phyloP scores from a whole-genome alignment of 1,284 basidiomycete genomes.

The Malassezia yamatoensis region DNA sequence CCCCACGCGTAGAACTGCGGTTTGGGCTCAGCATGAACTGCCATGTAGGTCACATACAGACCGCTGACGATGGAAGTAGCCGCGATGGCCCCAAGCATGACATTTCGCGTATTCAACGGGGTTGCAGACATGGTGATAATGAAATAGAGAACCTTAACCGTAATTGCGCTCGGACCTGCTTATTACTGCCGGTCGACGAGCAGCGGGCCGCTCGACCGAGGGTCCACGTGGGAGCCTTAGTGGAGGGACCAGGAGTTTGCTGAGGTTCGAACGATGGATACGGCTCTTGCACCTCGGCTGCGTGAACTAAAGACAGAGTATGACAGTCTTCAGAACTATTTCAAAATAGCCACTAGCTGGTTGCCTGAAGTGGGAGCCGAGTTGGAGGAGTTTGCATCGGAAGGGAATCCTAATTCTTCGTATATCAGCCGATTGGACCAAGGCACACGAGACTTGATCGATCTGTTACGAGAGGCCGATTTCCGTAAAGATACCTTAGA shows the following conservation, averaged over 20 bases:
- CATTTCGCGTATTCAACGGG: neutral
- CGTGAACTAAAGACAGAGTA: constrained; percentile 8
- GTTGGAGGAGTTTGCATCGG: constrained; percentile 10
- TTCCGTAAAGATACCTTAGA: constrained; percentile 19
- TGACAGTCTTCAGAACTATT: neutral
- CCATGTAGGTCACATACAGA: constrained; percentile 1
- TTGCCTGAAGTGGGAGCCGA: constrained; percentile 12
- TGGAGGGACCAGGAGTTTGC: neutral
- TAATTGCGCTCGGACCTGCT: neutral
- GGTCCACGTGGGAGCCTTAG: neutral
- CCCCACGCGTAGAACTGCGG: neutral
- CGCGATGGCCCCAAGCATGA: neutral
- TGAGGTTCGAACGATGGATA: constrained; percentile 3
- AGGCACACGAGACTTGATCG: constrained; percentile 27
- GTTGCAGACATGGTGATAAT: constrained; percentile 7
- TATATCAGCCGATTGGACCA: constrained; percentile 20
- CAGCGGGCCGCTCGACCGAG: no score
- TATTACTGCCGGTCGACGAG: no score
- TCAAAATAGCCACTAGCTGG: neutral
- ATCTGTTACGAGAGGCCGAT: constrained; percentile 24
- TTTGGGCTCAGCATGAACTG: constrained; percentile 7
- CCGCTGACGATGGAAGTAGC: constrained; percentile 5
- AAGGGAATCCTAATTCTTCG: neutral
- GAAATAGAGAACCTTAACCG: no score
- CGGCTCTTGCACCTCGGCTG: constrained; percentile 12